These are phyloP conservation scores for Euphorbia tirucalli DNA, from an alignment of 345 rosid species.

Conservation along the genomic window DNA sequence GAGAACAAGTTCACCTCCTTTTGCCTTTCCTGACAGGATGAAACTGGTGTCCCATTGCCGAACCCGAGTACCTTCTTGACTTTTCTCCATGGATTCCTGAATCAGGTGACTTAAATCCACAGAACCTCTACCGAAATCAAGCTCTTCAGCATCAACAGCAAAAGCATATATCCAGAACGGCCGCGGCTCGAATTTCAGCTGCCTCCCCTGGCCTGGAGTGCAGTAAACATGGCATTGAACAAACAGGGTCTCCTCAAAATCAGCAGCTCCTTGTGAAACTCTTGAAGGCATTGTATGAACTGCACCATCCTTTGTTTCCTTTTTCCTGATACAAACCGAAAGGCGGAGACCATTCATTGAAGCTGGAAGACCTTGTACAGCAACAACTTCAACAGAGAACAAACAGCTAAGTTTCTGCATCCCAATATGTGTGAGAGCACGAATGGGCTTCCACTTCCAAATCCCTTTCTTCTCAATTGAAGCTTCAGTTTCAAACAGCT, in stretches of 20 bases:
- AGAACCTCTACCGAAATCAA: constrained; percentile 64
- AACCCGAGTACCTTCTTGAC: constrained; percentile 62
- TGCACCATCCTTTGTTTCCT: constrained; percentile 76
- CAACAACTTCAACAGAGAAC: constrained; percentile 81
- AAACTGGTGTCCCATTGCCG: constrained; percentile 89
- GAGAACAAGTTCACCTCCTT: constrained; percentile 78
- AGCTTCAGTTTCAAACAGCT: constrained; percentile 32
- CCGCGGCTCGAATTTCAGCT: constrained; percentile 70
- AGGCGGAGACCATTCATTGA: constrained; percentile 95
- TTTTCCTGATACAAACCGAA: constrained; percentile 79
- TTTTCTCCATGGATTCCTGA: constrained; percentile 81
- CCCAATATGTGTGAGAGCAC: constrained; percentile 71
- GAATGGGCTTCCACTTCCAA: constrained; percentile 94
- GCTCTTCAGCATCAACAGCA: constrained; percentile 82
- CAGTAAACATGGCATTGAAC: constrained; percentile 75
- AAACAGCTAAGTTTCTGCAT: constrained; percentile 88
- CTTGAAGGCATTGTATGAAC: constrained; percentile 93
- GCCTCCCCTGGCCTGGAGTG: constrained; percentile 52
- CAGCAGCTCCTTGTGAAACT: constrained; percentile 83
- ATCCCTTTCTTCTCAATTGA: constrained; percentile 62
- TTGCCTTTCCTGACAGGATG: constrained; percentile 78
- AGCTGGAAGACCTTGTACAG: constrained; percentile 77
- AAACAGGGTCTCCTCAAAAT: constrained; percentile 88
- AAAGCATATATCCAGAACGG: constrained; percentile 64
- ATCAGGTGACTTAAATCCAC: constrained; percentile 72